Percentiles rank a stretch among this genome's conserved stretches.
phyloP scores from a whole-genome alignment of 495 filamentous ascomycete genomes.

The Xylaria curta region DNA sequence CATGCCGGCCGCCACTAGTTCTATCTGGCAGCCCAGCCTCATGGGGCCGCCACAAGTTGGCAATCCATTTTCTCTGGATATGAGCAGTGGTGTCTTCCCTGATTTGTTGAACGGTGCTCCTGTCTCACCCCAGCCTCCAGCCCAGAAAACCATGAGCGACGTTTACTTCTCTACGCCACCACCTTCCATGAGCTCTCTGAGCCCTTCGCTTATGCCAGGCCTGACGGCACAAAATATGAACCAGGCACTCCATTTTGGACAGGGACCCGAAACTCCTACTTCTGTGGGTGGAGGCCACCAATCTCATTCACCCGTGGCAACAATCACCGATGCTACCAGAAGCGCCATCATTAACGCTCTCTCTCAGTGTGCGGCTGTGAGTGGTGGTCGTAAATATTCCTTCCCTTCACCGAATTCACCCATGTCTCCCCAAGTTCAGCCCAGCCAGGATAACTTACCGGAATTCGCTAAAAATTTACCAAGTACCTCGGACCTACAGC shows the following conservation, averaged over 20 bases:
- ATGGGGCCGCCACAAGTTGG: conserved; percentile 65
- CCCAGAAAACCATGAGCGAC: conserved; percentile 59
- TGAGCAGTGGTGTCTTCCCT: conserved; percentile 60
- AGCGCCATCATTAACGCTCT: conserved; percentile 84
- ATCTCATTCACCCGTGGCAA: conserved; percentile 61
- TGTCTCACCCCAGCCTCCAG: conserved; percentile 65
- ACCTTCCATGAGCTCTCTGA: conserved; percentile 70
- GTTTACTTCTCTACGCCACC: conserved; percentile 66
- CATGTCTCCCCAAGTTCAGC: conserved; percentile 60
- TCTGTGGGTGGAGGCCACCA: conserved; percentile 70
- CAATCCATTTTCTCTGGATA: conserved; percentile 68
- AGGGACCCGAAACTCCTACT: conserved; percentile 70
- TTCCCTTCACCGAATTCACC: conserved; percentile 71
- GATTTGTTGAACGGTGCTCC: conserved; percentile 66
- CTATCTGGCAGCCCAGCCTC: conserved; percentile 72
- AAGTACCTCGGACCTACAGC: conserved; percentile 89
- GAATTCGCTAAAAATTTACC: conserved; percentile 67
- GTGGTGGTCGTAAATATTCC: conserved; percentile 78
- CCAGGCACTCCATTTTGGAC: conserved; percentile 64
- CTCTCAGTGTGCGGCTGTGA: conserved; percentile 75
- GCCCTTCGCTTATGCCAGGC: conserved; percentile 57
- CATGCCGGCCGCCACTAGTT: conserved; percentile 51
- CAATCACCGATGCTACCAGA: conserved; percentile 93
- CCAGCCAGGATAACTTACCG: conserved; percentile 56
- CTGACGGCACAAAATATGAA: conserved; percentile 61